Evolutionary conservation across 768 basidiomycete species (phyloP), one percentile per base, ranked within the genome.

Genomic region (Pleurotus tuoliensis): DNA sequence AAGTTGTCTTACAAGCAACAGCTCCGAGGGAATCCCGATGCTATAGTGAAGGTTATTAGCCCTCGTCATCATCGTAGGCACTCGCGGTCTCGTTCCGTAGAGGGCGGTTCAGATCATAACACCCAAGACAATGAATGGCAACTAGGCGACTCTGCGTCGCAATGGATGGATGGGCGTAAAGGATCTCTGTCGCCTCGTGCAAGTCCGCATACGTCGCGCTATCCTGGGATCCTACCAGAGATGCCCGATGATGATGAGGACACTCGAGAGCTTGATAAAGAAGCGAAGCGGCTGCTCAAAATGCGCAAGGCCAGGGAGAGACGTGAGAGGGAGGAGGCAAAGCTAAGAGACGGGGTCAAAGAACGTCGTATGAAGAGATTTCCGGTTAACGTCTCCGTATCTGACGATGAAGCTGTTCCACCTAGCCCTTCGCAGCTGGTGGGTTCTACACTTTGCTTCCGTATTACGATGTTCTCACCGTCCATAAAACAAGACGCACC

Each of bases 1-100:
- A 71, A 79, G 51, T 41, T 71, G 9, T 40, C 68, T 38, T 90
- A 90, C 65, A 77, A 81, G 55, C 66, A 68, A 12, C 74, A 77
- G 50, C 67, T 90, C 59, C 74, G 73, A 27, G 61, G 65, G 0
- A 79, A 77, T 58, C 88, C 87, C 2, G 90, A 90, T 18, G 89
- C 89, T 1, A 82, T 90, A 43, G 76, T 91, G 45, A 83, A 80
- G 55, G 56, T 76, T 22, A 68, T 64, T 47, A 76, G 74, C 63
- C 73, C 74, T 18, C 64, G 37, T n/a, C 66, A 59, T 27, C 63
- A 47, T 16, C 54, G 56, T 13, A 58, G 59, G 55, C 65, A 63
- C 38, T 56, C 62, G 61, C 4, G 65, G 64, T 41, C 59, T 60
- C 2, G 65, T 61, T 11, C 67, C 71, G 45, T 64, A 62, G 30